phyloP scores from a whole-genome alignment of 2,329 filamentous ascomycete genomes.

The Fusarium lyarnte region DNA sequence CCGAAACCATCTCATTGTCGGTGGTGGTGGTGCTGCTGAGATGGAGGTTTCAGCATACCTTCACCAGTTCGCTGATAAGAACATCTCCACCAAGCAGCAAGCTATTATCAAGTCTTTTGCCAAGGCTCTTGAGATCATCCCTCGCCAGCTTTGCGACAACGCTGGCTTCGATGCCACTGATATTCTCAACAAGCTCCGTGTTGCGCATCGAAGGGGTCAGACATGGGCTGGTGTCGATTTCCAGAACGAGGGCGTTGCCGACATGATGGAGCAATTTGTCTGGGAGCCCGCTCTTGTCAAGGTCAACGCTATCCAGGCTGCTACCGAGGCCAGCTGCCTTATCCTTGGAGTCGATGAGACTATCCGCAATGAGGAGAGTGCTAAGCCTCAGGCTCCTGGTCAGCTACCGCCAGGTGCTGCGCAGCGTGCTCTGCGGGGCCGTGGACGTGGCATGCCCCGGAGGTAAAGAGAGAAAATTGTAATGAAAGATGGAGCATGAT shows the following conservation, averaged over 20 bases:
- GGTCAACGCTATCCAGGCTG: slow-evolving; percentile 95
- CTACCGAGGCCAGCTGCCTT: slow-evolving; percentile 93
- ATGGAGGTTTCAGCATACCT: slow-evolving; percentile 97
- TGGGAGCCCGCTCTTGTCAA: slow-evolving; percentile 98
- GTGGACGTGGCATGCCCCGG: slow-evolving; percentile 87
- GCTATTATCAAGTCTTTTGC: slow-evolving; percentile 97
- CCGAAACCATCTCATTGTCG: slow-evolving; percentile 93
- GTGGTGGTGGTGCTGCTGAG: slow-evolving; percentile 91
- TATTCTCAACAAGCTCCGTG: slow-evolving; percentile 93
- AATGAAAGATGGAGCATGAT: slow-evolving; percentile 35
- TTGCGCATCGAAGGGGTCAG: slow-evolving; percentile 93
- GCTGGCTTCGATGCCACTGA: slow-evolving; percentile 98
- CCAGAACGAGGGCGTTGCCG: slow-evolving; percentile 85
- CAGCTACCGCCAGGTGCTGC: slow-evolving; percentile 84
- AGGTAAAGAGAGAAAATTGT: slow-evolving; percentile 59
- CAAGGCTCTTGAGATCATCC: slow-evolving; percentile 96
- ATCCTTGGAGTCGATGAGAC: slow-evolving; percentile 98
- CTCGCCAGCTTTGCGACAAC: slow-evolving; percentile 97
- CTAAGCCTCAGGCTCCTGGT: slow-evolving; percentile 81
- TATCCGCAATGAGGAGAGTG: slow-evolving; percentile 96
- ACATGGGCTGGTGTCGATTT: slow-evolving; percentile 98
- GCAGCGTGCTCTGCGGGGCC: slow-evolving; percentile 84
- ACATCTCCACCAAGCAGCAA: slow-evolving; percentile 94
- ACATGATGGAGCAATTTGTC: slow-evolving; percentile 96
- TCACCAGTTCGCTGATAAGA: slow-evolving; percentile 90